These are phyloP conservation scores for Physocladia obscura DNA, from an alignment of 192 early-diverging fungal genomes.

Conservation along the genomic window DNA sequence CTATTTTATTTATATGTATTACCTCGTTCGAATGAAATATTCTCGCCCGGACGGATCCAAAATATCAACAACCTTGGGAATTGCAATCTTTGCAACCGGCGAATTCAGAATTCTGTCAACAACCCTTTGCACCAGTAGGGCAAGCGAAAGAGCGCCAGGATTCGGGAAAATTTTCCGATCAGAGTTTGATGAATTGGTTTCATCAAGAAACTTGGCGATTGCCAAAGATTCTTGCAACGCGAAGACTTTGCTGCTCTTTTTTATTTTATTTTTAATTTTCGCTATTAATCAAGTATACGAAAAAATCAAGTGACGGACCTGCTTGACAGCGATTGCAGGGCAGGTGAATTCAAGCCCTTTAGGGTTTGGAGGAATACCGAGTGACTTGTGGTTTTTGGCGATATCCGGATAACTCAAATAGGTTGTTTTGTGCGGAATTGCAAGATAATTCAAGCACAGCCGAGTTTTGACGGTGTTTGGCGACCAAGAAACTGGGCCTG, in stretches of 20 bases:
- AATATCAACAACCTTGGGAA: background rate
- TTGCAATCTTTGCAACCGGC: background rate
- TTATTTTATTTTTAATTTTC: too few relatives aligned
- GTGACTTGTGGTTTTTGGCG: background rate
- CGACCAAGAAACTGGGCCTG: background rate
- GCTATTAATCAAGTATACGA: too few relatives aligned
- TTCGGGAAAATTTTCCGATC: background rate
- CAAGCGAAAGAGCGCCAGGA: background rate
- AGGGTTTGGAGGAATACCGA: background rate
- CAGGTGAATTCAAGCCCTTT: background rate
- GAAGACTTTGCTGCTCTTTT: too few relatives aligned
- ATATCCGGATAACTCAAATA: conserved; percentile 4
- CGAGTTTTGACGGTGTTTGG: conserved; percentile 3
- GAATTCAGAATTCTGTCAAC: background rate
- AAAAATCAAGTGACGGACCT: too few relatives aligned
- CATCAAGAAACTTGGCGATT: conserved; percentile 4
- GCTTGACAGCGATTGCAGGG: background rate
- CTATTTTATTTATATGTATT: too few relatives aligned
- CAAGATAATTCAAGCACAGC: conserved; percentile 1
- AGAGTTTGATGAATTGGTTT: background rate
- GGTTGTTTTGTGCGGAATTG: conserved; percentile 3
- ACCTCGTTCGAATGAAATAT: background rate
- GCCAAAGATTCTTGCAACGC: conserved; percentile 1
- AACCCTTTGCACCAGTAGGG: background rate
- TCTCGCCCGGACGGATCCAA: background rate